Conservation (phyloP, 2,329 filamentous ascomycete genomes). For the Monosporascus sp. region DNA sequence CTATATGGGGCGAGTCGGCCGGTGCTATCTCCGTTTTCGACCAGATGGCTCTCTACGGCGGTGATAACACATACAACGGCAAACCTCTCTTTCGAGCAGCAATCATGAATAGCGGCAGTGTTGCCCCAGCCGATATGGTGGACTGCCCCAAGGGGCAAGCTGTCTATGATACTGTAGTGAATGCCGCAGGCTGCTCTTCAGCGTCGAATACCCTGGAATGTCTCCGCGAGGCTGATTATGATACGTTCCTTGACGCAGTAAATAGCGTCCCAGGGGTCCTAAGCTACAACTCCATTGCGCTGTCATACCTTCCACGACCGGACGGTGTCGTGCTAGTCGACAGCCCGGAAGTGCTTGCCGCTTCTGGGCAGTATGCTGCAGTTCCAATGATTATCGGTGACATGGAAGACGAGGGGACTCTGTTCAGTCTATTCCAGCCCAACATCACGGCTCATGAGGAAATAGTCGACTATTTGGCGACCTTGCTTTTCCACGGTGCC, state of each 20-base stretch:
- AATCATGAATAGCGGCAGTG: constrained; percentile 71
- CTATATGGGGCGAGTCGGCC: constrained; percentile 72
- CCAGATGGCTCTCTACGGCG: constrained; percentile 70
- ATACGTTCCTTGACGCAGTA: constrained; percentile 57
- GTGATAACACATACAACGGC: constrained; percentile 69
- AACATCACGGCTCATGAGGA: constrained; percentile 60
- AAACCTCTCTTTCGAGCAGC: constrained; percentile 68
- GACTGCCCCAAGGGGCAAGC: constrained; percentile 62
- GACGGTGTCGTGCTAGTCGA: constrained; percentile 59
- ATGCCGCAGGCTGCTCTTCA: constrained; percentile 54
- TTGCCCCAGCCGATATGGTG: constrained; percentile 57
- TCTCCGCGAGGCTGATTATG: constrained; percentile 56
- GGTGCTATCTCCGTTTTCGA: constrained; percentile 69
- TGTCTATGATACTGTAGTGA: constrained; percentile 58
- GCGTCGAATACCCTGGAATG: constrained; percentile 57
- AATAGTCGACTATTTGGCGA: constrained; percentile 56
- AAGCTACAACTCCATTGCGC: constrained; percentile 61
- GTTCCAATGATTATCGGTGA: constrained; percentile 65
- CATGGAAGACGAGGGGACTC: constrained; percentile 75
- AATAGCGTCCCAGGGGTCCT: constrained; percentile 67
- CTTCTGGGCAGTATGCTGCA: constrained; percentile 48
- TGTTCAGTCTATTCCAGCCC: constrained; percentile 64
- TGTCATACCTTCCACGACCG: constrained; percentile 70
- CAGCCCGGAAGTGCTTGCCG: constrained; percentile 56
- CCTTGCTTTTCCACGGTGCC: constrained; percentile 55